Evolutionary conservation across 2,329 filamentous ascomycete genomes (phyloP).

Genomic region (Aspergillus sp.): DNA sequence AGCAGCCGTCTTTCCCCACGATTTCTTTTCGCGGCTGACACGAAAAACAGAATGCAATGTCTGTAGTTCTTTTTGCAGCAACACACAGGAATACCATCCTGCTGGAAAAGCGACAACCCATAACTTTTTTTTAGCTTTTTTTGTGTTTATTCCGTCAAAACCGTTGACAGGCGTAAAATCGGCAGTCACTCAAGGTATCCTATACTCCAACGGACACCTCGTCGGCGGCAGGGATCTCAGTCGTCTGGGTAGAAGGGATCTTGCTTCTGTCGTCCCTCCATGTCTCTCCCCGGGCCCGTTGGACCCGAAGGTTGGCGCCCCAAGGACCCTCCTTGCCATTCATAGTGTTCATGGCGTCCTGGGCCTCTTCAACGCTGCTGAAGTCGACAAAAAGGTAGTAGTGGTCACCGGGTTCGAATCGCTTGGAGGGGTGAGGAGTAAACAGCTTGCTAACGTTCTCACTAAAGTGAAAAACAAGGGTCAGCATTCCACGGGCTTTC

Average conservation of each 20-base stretch:
- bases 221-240: slow-evolving; percentile 2
- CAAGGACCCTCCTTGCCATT: slow-evolving; percentile 35
- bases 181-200: not conserved
- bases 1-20: too few species aligned
- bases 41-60: too few species aligned
- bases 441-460: slow-evolving; percentile 48
- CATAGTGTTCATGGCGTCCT: slow-evolving; percentile 43
- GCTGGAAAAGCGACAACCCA: not conserved
- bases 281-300: slow-evolving; percentile 34
- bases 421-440: slow-evolving; percentile 53
- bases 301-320: slow-evolving; percentile 34
- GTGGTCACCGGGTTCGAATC: slow-evolving; percentile 47
- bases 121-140: too few species aligned
- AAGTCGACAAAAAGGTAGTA: slow-evolving; percentile 64
- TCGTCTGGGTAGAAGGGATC: slow-evolving; percentile 11
- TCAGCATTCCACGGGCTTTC: not conserved
- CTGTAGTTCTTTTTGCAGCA: not conserved
- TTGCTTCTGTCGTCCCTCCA: slow-evolving; percentile 22
- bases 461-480: slow-evolving; percentile 13
- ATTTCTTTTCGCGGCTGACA: too few species aligned
- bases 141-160: not conserved
- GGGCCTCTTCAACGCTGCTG: slow-evolving; percentile 47
- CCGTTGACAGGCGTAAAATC: too few species aligned
- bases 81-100: not conserved
- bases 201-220: slow-evolving; percentile 6